These are phyloP conservation scores for Rosa multiflora DNA, from an alignment of 306 rosid species.

Conservation along the genomic window DNA sequence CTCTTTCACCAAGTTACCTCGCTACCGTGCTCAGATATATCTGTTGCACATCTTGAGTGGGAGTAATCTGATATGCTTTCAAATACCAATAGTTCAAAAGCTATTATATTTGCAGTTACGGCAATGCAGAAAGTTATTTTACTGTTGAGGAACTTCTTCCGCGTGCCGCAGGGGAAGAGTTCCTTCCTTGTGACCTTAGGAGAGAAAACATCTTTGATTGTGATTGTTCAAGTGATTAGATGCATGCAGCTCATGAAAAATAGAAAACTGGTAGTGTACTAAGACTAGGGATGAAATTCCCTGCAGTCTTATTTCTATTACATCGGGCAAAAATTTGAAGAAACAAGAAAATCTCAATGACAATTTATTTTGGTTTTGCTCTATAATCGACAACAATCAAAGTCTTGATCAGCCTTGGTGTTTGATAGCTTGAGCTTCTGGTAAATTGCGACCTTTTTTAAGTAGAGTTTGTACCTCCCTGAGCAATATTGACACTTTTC, in stretches of 20 bases:
- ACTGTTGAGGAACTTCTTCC: background rate
- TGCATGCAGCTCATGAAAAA: background rate
- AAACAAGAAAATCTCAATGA: background rate
- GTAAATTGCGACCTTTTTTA: background rate
- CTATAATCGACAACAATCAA: background rate
- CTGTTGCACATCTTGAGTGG: background rate
- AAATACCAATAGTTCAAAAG: background rate
- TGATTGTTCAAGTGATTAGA: background rate
- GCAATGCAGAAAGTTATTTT: background rate
- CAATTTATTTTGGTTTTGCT: too few species aligned
- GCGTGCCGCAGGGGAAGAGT: background rate
- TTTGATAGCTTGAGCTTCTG: background rate
- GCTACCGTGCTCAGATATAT: background rate
- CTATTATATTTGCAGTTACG: background rate
- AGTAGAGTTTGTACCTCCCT: background rate
- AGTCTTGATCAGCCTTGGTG: background rate
- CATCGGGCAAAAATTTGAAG: background rate
- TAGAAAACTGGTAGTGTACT: background rate
- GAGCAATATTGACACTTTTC: background rate
- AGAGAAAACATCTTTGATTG: background rate
- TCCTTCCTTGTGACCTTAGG: background rate
- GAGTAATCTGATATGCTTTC: background rate
- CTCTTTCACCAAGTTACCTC: slow-evolving; percentile 19
- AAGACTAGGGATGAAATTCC: background rate
- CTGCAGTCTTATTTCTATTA: background rate